A percentile compares a stretch with the other conserved stretches of the same genome.
Evolutionary conservation across 352 stramenopile species (phyloP).

Genomic region (Pythium oligandrum): DNA sequence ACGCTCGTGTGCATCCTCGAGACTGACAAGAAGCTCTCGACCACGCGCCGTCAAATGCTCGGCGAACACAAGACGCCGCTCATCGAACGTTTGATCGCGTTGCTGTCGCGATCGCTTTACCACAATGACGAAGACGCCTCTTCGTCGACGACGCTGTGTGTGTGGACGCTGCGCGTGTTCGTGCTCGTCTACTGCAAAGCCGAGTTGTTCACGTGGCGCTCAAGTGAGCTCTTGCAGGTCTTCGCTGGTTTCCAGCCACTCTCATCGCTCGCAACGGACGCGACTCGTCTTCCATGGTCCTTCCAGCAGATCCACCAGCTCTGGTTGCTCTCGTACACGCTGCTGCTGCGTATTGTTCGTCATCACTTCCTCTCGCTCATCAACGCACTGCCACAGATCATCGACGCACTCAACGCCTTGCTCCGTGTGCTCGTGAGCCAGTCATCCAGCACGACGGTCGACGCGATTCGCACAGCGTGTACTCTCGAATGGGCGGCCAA

Average conservation of each 20-base stretch:
- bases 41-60: constrained; percentile 39
- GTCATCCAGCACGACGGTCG: constrained; percentile 5
- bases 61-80: constrained; percentile 48
- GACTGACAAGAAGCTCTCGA: constrained; percentile 56
- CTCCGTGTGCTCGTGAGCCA: constrained; percentile 50
- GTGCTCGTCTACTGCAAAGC: constrained; percentile 70
- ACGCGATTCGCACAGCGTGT: constrained; percentile 2
- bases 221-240: constrained; percentile 59
- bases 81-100: constrained; percentile 37
- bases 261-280: constrained; percentile 18
- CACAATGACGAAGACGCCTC: neutral
- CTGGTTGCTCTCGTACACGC: constrained; percentile 73
- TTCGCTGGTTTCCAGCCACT: constrained; percentile 69
- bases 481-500: constrained; percentile 74
- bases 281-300: constrained; percentile 15
- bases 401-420: constrained; percentile 63
- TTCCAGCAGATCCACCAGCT: constrained; percentile 51
- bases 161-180: constrained; percentile 60
- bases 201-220: constrained; percentile 78
- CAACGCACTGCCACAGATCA: constrained; percentile 55
- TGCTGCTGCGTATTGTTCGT: constrained; percentile 72
- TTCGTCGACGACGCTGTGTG: constrained; percentile 8
- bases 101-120: constrained; percentile 36
- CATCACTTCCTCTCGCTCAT: constrained; percentile 72
- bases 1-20: constrained; percentile 48